These are phyloP conservation scores for Phoenix roebelenii DNA, from an alignment of 176 grass and related monocot species.

Conservation along the genomic window DNA sequence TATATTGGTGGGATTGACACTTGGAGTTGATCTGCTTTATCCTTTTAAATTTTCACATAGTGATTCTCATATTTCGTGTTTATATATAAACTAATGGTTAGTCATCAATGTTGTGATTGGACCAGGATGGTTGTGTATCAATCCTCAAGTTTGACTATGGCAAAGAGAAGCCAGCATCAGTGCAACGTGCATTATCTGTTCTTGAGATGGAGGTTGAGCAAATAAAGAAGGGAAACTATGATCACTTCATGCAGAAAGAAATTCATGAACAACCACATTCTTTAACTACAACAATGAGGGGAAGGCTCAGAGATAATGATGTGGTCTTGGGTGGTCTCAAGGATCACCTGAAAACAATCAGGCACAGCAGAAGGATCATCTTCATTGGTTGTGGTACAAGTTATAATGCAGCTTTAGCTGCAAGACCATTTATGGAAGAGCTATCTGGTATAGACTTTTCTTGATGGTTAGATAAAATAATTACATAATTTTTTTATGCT, in stretches of 20 bases:
- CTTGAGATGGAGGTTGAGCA: conserved; percentile 97
- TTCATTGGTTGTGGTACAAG: conserved; percentile 96
- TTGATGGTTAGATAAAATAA: too few relatives aligned
- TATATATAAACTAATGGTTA: too few relatives aligned
- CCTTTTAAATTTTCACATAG: too few relatives aligned
- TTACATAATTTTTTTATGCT: too few relatives aligned
- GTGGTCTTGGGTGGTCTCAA: conserved; percentile 89
- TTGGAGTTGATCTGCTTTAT: too few relatives aligned
- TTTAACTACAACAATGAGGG: conserved; percentile 86
- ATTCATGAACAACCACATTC: conserved; percentile 90
- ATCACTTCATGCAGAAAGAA: conserved; percentile 98
- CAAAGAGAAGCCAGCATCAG: conserved; percentile 81
- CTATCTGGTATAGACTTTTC: conserved; percentile 42
- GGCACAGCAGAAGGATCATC: conserved; percentile 64
- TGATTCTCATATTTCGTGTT: too few relatives aligned
- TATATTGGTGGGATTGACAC: too few relatives aligned
- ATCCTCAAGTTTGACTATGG: conserved; percentile 72
- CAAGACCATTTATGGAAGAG: conserved; percentile 83
- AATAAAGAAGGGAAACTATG: conserved; percentile 91
- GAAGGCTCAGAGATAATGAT: conserved; percentile 62
- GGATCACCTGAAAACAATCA: conserved; percentile 76
- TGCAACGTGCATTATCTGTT: conserved; percentile 84
- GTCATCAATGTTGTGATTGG: too few relatives aligned
- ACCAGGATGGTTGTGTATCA: conserved; percentile 77
- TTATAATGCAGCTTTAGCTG: conserved; percentile 81